These are phyloP conservation scores for Angophora floribunda DNA, from an alignment of 345 rosid species.

Conservation along the genomic window DNA sequence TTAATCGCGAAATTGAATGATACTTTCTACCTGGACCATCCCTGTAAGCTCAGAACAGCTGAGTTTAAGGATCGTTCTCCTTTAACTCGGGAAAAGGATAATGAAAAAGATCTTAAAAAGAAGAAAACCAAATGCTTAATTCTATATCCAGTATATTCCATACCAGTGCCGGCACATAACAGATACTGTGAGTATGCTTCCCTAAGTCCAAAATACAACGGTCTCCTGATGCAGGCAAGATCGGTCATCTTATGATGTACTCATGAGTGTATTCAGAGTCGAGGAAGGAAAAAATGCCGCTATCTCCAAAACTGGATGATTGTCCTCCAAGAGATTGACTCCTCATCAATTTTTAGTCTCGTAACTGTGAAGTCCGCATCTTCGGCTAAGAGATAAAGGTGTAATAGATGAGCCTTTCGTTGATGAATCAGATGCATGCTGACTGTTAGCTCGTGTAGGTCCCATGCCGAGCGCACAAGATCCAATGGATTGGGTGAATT, in stretches of 20 bases:
- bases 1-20: background rate
- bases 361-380: background rate
- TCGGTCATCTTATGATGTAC: background rate
- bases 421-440: background rate
- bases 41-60: background rate
- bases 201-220: background rate
- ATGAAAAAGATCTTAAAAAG: background rate
- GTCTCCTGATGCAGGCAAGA: background rate
- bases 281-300: background rate
- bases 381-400: background rate
- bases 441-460: background rate
- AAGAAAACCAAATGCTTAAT: background rate
- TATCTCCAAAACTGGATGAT: background rate
- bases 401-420: background rate
- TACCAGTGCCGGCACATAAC: background rate
- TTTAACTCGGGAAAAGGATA: background rate
- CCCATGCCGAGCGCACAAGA: background rate
- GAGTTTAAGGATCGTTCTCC: background rate
- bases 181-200: background rate
- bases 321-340: background rate
- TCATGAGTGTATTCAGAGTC: background rate
- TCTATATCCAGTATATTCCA: background rate
- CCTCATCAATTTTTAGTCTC: background rate
- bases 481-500: background rate
- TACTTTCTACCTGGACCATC: background rate